Conservation (phyloP, 2,329 filamentous ascomycete species). For the Diaporthe vexans region DNA sequence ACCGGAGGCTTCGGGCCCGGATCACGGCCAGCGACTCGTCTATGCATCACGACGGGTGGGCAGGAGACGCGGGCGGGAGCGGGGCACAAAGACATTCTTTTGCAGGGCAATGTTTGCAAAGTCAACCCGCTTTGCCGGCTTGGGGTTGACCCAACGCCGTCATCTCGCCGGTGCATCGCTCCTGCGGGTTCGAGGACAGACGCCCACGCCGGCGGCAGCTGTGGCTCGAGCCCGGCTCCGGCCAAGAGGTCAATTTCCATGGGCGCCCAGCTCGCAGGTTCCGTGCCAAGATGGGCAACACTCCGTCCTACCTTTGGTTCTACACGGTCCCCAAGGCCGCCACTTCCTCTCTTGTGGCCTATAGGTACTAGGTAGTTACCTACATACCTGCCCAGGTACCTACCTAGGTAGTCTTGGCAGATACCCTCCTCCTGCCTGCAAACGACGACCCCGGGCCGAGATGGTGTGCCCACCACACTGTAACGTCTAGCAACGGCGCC, state of each 20-base stretch:
- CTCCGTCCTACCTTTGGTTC: neutral
- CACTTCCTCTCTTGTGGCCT: neutral
- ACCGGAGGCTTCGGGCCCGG: no score
- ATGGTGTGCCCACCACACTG: slow-evolving; percentile 14
- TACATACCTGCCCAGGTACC: no score
- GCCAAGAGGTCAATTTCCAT: no score
- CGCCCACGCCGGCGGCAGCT: neutral
- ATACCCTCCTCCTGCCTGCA: neutral
- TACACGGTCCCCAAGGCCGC: no score
- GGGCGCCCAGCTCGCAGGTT: neutral
- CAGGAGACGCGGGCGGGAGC: neutral
- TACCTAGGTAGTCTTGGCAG: neutral
- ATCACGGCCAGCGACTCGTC: no score
- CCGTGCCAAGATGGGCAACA: slow-evolving; percentile 18
- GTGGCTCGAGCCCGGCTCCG: slow-evolving; percentile 25
- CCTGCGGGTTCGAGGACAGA: no score
- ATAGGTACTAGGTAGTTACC: neutral
- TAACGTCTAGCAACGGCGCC: neutral
- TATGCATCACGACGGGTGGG: no score
- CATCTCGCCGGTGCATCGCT: no score
- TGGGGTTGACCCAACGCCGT: neutral
- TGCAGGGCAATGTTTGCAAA: no score
- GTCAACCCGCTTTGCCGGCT: no score
- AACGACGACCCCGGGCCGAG: neutral
- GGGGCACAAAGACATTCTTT: neutral